Base-by-base conservation (phyloP, 768 basidiomycete genomes). In the Pleurotus platypus region DNA sequence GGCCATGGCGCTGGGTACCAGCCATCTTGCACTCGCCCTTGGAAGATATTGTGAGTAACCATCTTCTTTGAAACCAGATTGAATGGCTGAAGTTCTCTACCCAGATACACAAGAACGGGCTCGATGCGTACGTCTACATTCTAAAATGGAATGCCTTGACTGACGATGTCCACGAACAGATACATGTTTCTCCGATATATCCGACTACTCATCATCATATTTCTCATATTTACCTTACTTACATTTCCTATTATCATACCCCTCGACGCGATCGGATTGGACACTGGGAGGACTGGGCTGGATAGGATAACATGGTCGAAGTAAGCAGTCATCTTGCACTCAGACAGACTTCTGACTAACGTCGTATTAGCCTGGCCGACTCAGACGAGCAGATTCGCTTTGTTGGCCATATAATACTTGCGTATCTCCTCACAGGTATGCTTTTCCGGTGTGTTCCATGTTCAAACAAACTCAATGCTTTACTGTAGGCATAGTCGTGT, bases 191-290 rank as follows among this genome's bases (percentile, higher is more conserved):
- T 83, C 16, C 79, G 87, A 55, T 85, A 85, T 70, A 66, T 86
- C 60, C 81, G 82, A 65, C 80, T 88, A 57, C 69, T 80, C n/a
- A 80, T 88, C 59, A 66, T 77, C 59, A 80, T 86, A 6, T 86
- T 87, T 66, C 58, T 74, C 9, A 67, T 73, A 7, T 78, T 78
- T 62, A 88, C 82, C 60, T 16, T 83, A 49, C 39, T 82, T n/a
- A 85, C 87, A 3, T 88, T 87, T 72, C 53, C 74, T n/a, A 70
- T 87, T 43, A 77, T 89, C 27, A 61, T 88, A 2, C 86, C 86
- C 9, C 73, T 84, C 46, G 77, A 87, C 56, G 67, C 77, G 4
- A 78, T 73, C 4, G 74, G 75, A n/a, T 66, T 81, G 2, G 55
- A 63, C 5, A 68, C 69, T n/a, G 62, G 67, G 2, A 57, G 62